Evolutionary conservation across 768 basidiomycete genomes (phyloP), one percentile per base, ranked within the genome.

Genomic region (Amanita rubescens): DNA sequence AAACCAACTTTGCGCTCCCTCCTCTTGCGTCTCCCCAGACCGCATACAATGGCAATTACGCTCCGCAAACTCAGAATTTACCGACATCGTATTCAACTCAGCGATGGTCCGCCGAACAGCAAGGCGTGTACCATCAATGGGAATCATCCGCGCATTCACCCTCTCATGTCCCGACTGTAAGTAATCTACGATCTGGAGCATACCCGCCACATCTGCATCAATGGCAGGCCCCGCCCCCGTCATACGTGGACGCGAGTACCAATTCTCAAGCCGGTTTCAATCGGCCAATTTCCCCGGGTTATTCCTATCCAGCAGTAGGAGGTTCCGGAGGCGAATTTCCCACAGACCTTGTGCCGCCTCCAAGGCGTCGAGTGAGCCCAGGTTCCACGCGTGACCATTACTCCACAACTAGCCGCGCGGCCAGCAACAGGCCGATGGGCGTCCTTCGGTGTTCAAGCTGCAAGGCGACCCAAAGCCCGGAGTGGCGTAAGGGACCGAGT

Each of bases 401-500:
- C 43, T 67, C 65, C 11, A 66, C 73, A 27, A 70, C 74, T 20
- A 72, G 75, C 20, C 74, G 82, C 53, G 72, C 66, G 50, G 66
- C 71, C 30, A 79, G 84, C 17, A 88, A 85, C 59, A 78, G 90
- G 19, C 90, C 90, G 0, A 74, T 76, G 49, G 90, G 90, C 0
- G 73, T 93, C 15, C 65, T 77, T 54, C 79, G 79, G 60, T 94
- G 90, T 67, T 78, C 82, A 19, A 89, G 86, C 64, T 94, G 91
- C 69, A 87, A 84, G 68, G 84, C 77, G 10, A 90, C 85, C 6
- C 77, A 78, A 7, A 92, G 90, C 63, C 91, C 91, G 0, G 91
- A 94, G 67, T 94, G 91, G 91, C 74, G 91, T 64, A 94, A 94
- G 67, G 91, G 91, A 17, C 89, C 90, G 49, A 90, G 80, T 61